Conservation (phyloP, 352 stramenopile genomes). For the Phytophthora foliorum region DNA sequence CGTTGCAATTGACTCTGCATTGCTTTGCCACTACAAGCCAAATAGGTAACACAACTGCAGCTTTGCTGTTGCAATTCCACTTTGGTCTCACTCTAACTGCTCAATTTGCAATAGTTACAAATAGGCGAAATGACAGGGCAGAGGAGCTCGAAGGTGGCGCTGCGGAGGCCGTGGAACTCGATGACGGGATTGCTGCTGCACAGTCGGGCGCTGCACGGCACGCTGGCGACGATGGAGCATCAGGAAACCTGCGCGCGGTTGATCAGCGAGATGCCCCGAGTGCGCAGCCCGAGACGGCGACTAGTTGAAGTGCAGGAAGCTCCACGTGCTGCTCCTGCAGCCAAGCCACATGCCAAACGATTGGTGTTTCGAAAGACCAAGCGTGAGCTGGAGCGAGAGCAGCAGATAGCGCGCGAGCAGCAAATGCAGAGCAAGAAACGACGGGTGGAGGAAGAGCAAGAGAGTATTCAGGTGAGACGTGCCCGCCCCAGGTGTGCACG, state of each 20-base stretch:
- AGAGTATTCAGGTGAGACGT: neutral
- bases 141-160: conserved; percentile 54
- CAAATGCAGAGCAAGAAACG: conserved; percentile 30
- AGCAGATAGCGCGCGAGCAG: conserved; percentile 29
- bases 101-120: conserved; percentile 23
- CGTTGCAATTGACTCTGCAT: neutral
- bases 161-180: conserved; percentile 37
- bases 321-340: conserved; percentile 5
- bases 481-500: conserved; percentile 28
- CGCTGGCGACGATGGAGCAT: conserved; percentile 45
- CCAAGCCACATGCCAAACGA: conserved; percentile 40
- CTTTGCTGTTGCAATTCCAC: conserved; percentile 8
- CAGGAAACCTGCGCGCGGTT: conserved; percentile 45
- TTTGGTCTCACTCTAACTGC: neutral
- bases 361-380: conserved; percentile 69
- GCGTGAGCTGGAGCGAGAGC: conserved; percentile 57
- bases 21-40: neutral
- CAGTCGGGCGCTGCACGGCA: conserved; percentile 47
- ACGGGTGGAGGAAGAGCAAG: conserved; percentile 13
- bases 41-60: conserved; percentile 1
- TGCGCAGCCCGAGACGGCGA: conserved; percentile 15
- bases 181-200: conserved; percentile 47
- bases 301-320: conserved; percentile 12
- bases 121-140: conserved; percentile 26
- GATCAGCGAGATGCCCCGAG: conserved; percentile 22